Evolutionary conservation across 2,329 filamentous ascomycete species (phyloP), one percentile per base, ranked within the genome.

Genomic region (Aphanoascus verrucosus): DNA sequence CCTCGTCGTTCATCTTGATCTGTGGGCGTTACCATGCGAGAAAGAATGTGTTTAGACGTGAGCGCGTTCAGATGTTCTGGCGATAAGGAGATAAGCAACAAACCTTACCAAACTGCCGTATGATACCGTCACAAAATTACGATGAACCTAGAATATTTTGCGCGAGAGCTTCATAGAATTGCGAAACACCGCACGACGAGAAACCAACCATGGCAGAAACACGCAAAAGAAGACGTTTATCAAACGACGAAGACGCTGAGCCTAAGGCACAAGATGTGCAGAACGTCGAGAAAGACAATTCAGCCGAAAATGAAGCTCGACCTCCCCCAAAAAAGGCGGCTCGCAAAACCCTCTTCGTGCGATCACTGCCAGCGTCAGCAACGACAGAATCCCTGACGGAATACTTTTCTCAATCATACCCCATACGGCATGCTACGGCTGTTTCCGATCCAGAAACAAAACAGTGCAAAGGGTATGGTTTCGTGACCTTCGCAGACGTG

Each of bases 351-450:
- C 82, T 98, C 60, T 98, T 98, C 72, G 84, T 98, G 59, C 87
- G 91, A 62, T 90, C 86, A 49, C 79, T 98, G 46, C 87, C 90
- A 17, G 72, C 84, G 19, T 79, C 77, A 20, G 84, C 85, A 37
- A 97, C 90, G 34, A 87, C 81, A 65, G 89, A 96, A 64, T 78
- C 78, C 51, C 77, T 98, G 58, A 87, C 89, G 55, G 84, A 88
- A 55, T 85, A 90, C 69, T 98, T 98, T 72, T 97, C 93, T 5
- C 82, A 96, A 67, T 86, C 89, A 56, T 97, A 88, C 63, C 90
- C 94, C 6, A 81, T 98, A 66, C 97, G 96, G 70, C 91, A 97
- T 70, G 91, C 93, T 50, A 87, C 86, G n/a, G 89, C 94, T 3
- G 89, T 98, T 38, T 73, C 85, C 54, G 91, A 98, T 67, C 82